Percentiles rank a stretch among this genome's conserved stretches.
These are phyloP conservation scores for Penicillium griseofulvum DNA, from an alignment of 2,329 filamentous ascomycete species.

Conservation along the genomic window DNA sequence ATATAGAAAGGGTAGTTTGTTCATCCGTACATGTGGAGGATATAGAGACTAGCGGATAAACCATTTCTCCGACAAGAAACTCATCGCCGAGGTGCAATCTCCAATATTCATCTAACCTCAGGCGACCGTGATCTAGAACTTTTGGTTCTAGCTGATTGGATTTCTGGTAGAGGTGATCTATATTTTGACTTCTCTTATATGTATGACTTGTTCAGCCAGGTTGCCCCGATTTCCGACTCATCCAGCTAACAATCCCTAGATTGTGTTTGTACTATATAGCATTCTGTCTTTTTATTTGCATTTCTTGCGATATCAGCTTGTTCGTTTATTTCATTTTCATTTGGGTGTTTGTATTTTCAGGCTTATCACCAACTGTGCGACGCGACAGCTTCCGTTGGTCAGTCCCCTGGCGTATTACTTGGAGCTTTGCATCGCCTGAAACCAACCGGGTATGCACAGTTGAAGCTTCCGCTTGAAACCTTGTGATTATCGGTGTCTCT, in stretches of 20 bases:
- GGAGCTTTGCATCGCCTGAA: not conserved
- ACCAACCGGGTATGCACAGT: not conserved
- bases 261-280: slow-evolving; percentile 9
- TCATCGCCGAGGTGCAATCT: slow-evolving; percentile 8
- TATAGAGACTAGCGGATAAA: slow-evolving; percentile 3
- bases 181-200: not conserved
- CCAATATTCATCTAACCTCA: not conserved
- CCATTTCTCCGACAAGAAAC: slow-evolving; percentile 5
- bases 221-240: not conserved
- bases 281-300: slow-evolving; percentile 3
- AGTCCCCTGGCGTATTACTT: not conserved
- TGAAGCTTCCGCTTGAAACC: not conserved
- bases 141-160: not conserved
- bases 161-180: not conserved
- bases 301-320: not conserved
- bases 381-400: not conserved
- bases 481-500: not conserved
- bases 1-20: not conserved
- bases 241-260: slow-evolving; percentile 7
- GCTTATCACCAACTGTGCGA: not conserved
- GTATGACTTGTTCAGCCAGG: not conserved
- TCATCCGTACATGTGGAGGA: not conserved
- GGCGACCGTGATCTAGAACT: slow-evolving; percentile 4
- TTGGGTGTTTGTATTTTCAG: not conserved
- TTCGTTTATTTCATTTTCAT: not conserved